Base-by-base conservation (phyloP, 441 rosid species). In the Gossypium laxum region DNA sequence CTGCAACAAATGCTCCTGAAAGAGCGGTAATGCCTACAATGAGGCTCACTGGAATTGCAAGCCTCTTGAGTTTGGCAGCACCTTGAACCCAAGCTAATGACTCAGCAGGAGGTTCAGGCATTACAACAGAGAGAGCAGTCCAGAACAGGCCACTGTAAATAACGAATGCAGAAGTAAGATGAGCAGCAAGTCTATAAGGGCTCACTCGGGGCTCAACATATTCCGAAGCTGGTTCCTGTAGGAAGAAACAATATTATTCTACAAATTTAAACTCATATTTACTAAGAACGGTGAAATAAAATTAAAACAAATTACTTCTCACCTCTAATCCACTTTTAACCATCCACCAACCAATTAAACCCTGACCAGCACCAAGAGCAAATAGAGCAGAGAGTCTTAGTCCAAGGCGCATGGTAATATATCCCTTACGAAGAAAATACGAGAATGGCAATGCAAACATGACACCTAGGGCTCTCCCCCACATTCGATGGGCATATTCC, bases 261-360 rank as follows among this genome's bases (percentile, higher is more conserved):
- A 18, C 8, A n/a, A 45, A 65, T 12, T 43, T n/a, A 18, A 22
- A n/a, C 28, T 21, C 19, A 12, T 28, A 12, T 15, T 28, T 41
- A 4, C 19, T 26, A 32, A 34, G 19, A 68, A 55, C 54, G 4
- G 12, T 11, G 45, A 10, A 22, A 72, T 18, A 5, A 10, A 21
- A 57, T 34, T 12, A 54, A 28, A 67, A 3, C 55, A 7, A 38
- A 55, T 68, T 15, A 69, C 10, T 32, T 66, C 74, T 76, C 74
- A 91, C 95, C 96, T 91, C 96, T 75, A 93, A 75, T 72, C 98
- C 98, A 77, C 98, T 93, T 82, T 90, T 93, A 32, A 93, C 98
- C 98, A 93, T 91, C 98, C 97, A 91, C 96, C 96, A 94, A 77
- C 97, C 97, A 75, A 94, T 90, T 67, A 91, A 75, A 75, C 97